These are phyloP conservation scores for Marsdenia floribunda DNA, from an alignment of 257 asterid species.

Conservation along the genomic window DNA sequence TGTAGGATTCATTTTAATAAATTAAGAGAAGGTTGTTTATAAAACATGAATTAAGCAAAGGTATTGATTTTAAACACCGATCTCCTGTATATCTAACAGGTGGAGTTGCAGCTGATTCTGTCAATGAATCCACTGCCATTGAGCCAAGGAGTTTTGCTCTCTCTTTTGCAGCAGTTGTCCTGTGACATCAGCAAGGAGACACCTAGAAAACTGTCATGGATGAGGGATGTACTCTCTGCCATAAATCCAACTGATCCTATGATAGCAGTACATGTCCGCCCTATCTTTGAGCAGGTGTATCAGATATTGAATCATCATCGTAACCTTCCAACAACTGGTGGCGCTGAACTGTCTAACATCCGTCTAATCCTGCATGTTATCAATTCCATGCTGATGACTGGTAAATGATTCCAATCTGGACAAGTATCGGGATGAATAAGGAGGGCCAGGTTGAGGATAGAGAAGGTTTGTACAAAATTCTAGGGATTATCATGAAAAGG, in stretches of 20 bases:
- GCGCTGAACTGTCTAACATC: slow-evolving; percentile 51
- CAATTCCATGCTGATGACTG: slow-evolving; percentile 77
- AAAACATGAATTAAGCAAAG: background rate
- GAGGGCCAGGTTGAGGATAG: background rate
- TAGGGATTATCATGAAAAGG: slow-evolving; percentile 21
- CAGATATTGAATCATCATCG: slow-evolving; percentile 74
- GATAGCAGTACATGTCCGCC: slow-evolving; percentile 74
- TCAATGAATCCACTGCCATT: slow-evolving; percentile 68
- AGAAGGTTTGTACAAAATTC: slow-evolving; percentile 31
- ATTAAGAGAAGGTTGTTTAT: background rate
- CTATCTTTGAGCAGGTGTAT: slow-evolving; percentile 94
- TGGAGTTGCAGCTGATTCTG: slow-evolving; percentile 63
- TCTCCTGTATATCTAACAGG: slow-evolving; percentile 31
- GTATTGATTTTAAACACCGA: background rate
- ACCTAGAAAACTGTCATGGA: slow-evolving; percentile 67
- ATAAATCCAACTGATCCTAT: slow-evolving; percentile 71
- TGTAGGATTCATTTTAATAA: background rate
- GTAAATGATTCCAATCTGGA: slow-evolving; percentile 39
- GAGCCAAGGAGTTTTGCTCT: slow-evolving; percentile 95
- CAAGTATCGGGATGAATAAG: background rate
- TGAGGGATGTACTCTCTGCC: slow-evolving; percentile 75
- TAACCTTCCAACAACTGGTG: slow-evolving; percentile 43
- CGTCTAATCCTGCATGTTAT: slow-evolving; percentile 83
- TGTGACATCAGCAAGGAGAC: slow-evolving; percentile 73
- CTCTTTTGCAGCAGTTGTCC: slow-evolving; percentile 84